Conservation (phyloP, 148 eudicot genomes). For the Cornus florida region DNA sequence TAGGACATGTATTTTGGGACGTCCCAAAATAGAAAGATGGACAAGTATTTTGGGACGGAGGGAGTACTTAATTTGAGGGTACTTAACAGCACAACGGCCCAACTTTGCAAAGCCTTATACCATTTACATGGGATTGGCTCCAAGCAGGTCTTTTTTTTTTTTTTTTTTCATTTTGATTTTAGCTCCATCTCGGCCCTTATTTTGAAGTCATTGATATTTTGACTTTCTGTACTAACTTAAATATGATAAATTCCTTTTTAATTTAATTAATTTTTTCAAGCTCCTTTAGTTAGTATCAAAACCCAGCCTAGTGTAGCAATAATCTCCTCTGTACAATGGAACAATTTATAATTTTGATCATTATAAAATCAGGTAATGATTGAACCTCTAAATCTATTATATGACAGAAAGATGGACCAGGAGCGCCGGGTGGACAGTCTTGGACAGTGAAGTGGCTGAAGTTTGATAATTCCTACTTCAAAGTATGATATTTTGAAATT, state of each 20-base stretch:
- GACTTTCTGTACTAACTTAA: neutral
- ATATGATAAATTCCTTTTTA: neutral
- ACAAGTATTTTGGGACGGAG: too few relatives aligned
- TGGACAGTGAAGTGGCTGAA: constrained; percentile 97
- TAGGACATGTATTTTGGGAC: too few relatives aligned
- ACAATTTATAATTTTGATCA: neutral
- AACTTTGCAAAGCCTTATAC: neutral
- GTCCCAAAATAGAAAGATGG: too few relatives aligned
- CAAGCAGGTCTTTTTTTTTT: too few relatives aligned
- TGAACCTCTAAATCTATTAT: neutral
- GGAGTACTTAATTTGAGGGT: neutral
- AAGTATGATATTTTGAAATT: constrained; percentile 39
- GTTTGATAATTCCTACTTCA: constrained; percentile 96
- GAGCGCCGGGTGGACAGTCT: constrained; percentile 98
- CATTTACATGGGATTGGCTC: neutral
- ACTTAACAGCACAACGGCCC: neutral
- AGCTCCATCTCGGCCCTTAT: neutral
- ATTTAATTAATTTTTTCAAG: neutral
- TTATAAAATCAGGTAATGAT: constrained; percentile 5
- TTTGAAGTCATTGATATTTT: neutral
- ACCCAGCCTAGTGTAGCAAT: neutral
- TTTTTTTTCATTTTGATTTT: too few relatives aligned
- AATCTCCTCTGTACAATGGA: neutral
- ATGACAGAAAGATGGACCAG: constrained; percentile 96
- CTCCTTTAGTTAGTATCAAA: neutral